These are phyloP conservation scores for Pyrenochaeta sp. DNA, from an alignment of 2,329 filamentous ascomycete genomes.

Conservation along the genomic window DNA sequence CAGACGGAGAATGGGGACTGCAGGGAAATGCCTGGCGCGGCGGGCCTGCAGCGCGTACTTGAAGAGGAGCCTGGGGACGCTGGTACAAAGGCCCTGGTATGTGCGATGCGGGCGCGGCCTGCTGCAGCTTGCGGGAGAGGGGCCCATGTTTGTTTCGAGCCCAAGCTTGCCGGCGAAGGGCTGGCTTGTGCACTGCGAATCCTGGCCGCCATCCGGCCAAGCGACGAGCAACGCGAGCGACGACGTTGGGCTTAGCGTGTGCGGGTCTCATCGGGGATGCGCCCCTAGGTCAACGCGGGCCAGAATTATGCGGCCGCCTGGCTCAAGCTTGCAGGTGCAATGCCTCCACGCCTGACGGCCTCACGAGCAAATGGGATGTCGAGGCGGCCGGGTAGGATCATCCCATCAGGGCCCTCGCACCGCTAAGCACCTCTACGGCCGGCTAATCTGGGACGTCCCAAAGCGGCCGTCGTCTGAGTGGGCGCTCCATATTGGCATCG, in stretches of 20 bases:
- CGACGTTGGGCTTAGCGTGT: conserved; percentile 41
- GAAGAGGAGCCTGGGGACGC: conserved; percentile 40
- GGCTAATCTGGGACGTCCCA: conserved; percentile 42
- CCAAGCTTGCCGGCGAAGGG: conserved; percentile 33
- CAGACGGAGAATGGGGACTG: conserved; percentile 31
- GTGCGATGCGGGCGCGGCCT: conserved; percentile 44
- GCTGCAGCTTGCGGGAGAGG: conserved; percentile 43
- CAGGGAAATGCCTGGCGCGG: conserved; percentile 41
- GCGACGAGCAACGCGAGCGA: conserved; percentile 30
- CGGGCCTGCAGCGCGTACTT: conserved; percentile 46
- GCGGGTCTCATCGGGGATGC: conserved; percentile 40
- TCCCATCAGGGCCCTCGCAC: conserved; percentile 31
- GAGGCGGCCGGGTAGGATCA: conserved; percentile 34
- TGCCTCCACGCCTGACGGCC: conserved; percentile 31
- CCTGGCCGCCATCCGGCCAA: conserved; percentile 36
- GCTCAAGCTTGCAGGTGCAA: conserved; percentile 26
- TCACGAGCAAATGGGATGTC: conserved; percentile 43
- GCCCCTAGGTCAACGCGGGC: conserved; percentile 34
- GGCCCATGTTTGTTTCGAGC: conserved; percentile 41
- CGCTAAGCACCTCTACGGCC: conserved; percentile 30
- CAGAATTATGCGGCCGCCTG: conserved; percentile 39
- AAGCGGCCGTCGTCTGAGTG: conserved; percentile 33
- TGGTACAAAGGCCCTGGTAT: conserved; percentile 42
- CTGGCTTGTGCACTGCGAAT: conserved; percentile 34
- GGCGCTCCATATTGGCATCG: conserved; percentile 37